These are phyloP conservation scores for Albophoma yamanashiensis DNA, from an alignment of 2,329 filamentous ascomycete species.

Conservation along the genomic window DNA sequence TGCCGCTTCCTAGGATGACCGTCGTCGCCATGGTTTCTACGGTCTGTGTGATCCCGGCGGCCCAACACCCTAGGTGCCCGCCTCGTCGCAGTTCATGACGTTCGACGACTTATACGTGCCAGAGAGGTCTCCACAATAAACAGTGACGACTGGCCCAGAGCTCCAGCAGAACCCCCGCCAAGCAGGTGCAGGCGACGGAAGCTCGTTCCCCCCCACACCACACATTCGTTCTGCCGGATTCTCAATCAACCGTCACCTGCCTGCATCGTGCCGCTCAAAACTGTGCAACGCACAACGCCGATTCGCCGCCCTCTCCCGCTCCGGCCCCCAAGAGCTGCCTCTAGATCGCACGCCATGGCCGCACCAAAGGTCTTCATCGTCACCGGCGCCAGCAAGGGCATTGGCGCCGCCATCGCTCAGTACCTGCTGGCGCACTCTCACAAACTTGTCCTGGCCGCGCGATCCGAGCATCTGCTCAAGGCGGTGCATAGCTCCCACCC, in stretches of 20 bases:
- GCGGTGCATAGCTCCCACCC: conserved; percentile 40
- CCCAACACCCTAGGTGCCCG: background rate
- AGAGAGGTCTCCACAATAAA: background rate
- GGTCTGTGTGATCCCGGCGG: background rate
- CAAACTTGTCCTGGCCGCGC: conserved; percentile 48
- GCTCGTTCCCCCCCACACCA: background rate
- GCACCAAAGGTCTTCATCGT: conserved; percentile 47
- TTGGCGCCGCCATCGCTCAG: conserved; percentile 45
- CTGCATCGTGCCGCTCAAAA: background rate
- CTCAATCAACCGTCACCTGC: background rate
- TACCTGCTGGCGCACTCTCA: conserved; percentile 41
- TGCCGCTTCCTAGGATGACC: conserved; percentile 58
- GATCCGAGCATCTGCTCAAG: conserved; percentile 38
- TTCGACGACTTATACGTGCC: background rate
- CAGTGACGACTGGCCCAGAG: background rate
- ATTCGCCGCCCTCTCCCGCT: background rate
- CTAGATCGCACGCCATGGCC: background rate
- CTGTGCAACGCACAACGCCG: background rate
- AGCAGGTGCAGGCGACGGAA: background rate
- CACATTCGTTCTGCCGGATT: background rate
- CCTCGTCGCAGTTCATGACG: background rate
- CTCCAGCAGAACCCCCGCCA: background rate
- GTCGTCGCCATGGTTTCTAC: conserved; percentile 33
- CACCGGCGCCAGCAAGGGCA: conserved; percentile 53
- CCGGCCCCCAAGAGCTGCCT: background rate